A percentile compares a stretch with the other conserved stretches of the same genome.
These are phyloP conservation scores for Cyphellophora attinorum DNA, from an alignment of 2,329 filamentous ascomycete genomes.

Conservation along the genomic window DNA sequence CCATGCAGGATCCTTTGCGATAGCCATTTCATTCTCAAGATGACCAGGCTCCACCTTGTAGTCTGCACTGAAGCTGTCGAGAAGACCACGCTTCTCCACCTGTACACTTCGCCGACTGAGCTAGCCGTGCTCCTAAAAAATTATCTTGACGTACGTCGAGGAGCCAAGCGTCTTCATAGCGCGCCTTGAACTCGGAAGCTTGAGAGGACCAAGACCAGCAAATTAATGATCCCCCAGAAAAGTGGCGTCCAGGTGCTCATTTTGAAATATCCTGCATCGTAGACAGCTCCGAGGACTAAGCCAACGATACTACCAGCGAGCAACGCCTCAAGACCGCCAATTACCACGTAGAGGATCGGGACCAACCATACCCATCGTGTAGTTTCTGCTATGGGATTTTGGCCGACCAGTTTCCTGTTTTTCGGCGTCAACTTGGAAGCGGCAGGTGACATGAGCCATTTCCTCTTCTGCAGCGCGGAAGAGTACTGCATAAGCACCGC, in stretches of 20 bases:
- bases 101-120: too few relatives aligned
- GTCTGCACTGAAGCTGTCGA: too few relatives aligned
- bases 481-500: slow-evolving; percentile 58
- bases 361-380: slow-evolving; percentile 52
- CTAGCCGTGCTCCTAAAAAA: too few relatives aligned
- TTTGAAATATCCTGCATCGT: slow-evolving; percentile 70
- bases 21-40: too few relatives aligned
- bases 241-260: slow-evolving; percentile 95
- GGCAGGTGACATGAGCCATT: slow-evolving; percentile 10
- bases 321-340: slow-evolving; percentile 67
- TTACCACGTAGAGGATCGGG: slow-evolving; percentile 58
- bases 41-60: too few relatives aligned
- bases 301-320: slow-evolving; percentile 75
- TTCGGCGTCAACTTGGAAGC: slow-evolving; percentile 12
- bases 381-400: slow-evolving; percentile 16
- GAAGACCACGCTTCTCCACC: too few relatives aligned
- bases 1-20: too few relatives aligned
- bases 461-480: slow-evolving; percentile 11
- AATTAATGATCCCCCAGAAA: slow-evolving; percentile 77
- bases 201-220: slow-evolving; percentile 71
- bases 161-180: too few relatives aligned
- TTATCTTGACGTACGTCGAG: too few relatives aligned
- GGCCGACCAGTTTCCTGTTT: slow-evolving; percentile 15
- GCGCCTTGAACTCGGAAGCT: slow-evolving; percentile 91
- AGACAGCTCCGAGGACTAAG: slow-evolving; percentile 67